These are phyloP conservation scores for Lepidium aucheri DNA, from an alignment of 345 rosid species.

Conservation along the genomic window DNA sequence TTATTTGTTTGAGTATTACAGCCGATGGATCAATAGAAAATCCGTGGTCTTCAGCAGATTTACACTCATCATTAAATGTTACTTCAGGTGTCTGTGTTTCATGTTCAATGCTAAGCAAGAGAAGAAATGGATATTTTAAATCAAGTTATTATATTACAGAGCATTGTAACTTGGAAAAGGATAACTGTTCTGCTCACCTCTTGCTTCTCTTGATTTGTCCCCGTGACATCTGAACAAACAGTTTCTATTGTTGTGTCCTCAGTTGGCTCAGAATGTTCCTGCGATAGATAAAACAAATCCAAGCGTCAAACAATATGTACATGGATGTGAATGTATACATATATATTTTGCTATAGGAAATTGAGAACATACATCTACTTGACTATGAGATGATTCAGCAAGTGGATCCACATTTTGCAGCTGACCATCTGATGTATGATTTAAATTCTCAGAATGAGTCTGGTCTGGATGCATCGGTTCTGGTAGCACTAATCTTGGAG, in stretches of 20 bases:
- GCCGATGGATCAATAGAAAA: conserved; percentile 1
- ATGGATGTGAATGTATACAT: background rate
- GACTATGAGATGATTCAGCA: conserved; percentile 14
- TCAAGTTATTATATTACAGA: background rate
- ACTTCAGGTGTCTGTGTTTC: conserved; percentile 14
- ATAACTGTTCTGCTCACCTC: background rate
- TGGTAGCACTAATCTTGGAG: conserved; percentile 44
- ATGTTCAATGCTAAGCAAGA: conserved; percentile 23
- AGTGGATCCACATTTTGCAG: background rate
- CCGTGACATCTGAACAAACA: background rate
- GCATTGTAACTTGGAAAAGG: background rate
- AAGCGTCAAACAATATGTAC: background rate
- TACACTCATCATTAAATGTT: conserved; percentile 6
- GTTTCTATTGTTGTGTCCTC: background rate
- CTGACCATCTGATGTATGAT: conserved; percentile 17
- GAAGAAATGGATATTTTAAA: background rate
- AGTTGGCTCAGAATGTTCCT: conserved; percentile 13
- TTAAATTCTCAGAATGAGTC: conserved; percentile 19
- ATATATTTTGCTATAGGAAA: background rate
- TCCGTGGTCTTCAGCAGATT: conserved; percentile 3
- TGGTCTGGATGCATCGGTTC: conserved; percentile 16
- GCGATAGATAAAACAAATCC: background rate
- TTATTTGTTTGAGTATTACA: background rate
- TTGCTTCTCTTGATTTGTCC: conserved; percentile 3
- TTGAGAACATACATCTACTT: conserved; percentile 2